Base-by-base conservation (phyloP, 2,329 filamentous ascomycete genomes). In the Fusarium globosum region DNA sequence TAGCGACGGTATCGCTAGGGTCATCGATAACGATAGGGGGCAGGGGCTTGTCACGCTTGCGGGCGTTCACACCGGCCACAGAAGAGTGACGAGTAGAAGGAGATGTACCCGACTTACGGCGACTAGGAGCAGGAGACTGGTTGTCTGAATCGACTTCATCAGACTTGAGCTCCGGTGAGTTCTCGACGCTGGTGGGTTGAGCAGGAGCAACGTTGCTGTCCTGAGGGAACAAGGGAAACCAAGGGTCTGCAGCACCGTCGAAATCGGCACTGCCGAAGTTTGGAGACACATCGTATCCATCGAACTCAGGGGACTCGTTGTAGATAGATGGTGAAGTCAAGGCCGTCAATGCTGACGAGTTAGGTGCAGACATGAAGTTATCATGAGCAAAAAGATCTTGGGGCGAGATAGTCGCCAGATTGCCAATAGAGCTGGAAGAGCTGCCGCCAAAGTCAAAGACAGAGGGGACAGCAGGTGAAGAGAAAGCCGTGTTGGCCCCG, bases 251-350 rank as follows among this genome's bases (percentile, higher is more conserved):
- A 49, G 86, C 80, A 62, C 83, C 82, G 48, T 83, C 81, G 64
- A 92, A 86, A 55, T 92, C 88, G 73, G 88, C 86, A 71, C 83
- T 86, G 68, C 87, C 87, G 82, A 95, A 94, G 81, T 92, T 89
- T 52, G 95, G 95, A 57, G 94, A 97, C 23, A 93, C 91, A 78
- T 96, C 91, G 78, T 91, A 94, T 80, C 87, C 88, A 77, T 94
- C 91, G 78, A 92, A 91, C 66, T 90, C 92, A 16, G 94, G 94
- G 59, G 94, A 97, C 77, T 92, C 93, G 79, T 93, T 89, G 78
- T 90, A 92, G 65, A 90, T 87, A n/a, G 93, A 94, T 49, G 95
- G 95, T 68, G 95, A 96, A 65, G 94, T 97, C 82, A 97, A 80
- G 72, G 94, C 91, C 41, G 95, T 97, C 80, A 96, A 90, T 39